Evolutionary conservation across 495 filamentous ascomycete species (phyloP).

Genomic region (Hyaloscypha bicolor): DNA sequence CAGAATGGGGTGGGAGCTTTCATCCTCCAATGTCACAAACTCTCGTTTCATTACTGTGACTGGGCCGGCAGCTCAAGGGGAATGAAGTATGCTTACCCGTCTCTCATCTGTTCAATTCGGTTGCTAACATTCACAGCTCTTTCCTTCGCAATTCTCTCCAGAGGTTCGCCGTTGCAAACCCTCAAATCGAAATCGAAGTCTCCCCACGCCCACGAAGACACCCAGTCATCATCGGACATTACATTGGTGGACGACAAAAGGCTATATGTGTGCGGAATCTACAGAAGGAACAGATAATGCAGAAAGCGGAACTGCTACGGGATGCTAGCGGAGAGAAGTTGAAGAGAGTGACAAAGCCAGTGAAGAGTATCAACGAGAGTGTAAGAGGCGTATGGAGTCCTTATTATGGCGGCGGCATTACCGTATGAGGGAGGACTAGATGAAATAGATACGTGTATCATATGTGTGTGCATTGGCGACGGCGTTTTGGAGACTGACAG

Average conservation of each 20-base stretch:
- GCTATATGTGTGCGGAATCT: constrained; percentile 88
- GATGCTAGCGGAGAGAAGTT: constrained; percentile 87
- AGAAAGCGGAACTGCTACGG: constrained; percentile 79
- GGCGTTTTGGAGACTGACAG: constrained; percentile 21
- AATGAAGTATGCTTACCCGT: constrained; percentile 78
- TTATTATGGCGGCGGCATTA: constrained; percentile 66
- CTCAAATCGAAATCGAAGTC: constrained; percentile 87
- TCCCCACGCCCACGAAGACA: constrained; percentile 86
- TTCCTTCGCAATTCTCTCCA: constrained; percentile 79
- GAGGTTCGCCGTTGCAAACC: constrained; percentile 75
- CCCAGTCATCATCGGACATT: constrained; percentile 82
- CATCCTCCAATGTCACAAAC: constrained; percentile 92
- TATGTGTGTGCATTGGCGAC: constrained; percentile 20
- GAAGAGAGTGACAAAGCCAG: constrained; percentile 76
- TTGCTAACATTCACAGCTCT: constrained; percentile 47
- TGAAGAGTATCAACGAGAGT: constrained; percentile 85
- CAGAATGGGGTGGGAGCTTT: constrained; percentile 97
- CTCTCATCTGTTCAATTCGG: neutral
- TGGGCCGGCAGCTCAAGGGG: constrained; percentile 87
- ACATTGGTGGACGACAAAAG: constrained; percentile 87
- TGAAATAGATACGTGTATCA: constrained; percentile 8
- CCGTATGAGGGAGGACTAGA: constrained; percentile 21
- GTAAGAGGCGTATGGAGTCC: constrained; percentile 95
- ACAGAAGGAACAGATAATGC: constrained; percentile 72
- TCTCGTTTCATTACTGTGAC: constrained; percentile 97